Evolutionary conservation across 2,329 filamentous ascomycete genomes (phyloP).

Genomic region (Pseudogymnoascus sp.): DNA sequence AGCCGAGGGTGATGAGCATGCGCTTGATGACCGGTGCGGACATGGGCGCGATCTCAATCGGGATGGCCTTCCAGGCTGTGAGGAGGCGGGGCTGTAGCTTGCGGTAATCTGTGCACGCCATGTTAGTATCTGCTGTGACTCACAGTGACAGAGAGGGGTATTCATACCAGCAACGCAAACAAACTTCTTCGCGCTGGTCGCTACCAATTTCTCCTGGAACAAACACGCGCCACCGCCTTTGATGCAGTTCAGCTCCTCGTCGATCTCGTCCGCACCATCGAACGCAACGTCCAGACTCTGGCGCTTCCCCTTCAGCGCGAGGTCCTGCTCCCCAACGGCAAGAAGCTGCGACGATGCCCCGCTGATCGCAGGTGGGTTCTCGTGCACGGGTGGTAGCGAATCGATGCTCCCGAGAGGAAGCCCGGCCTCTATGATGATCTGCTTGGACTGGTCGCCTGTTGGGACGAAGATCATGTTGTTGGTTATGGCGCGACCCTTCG

Average conservation of each 20-base stretch:
- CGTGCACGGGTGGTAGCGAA: conserved; percentile 27
- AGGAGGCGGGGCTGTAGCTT: conserved; percentile 75
- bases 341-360: conserved; percentile 62
- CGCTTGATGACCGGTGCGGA: conserved; percentile 70
- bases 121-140: not conserved
- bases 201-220: conserved; percentile 96
- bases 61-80: conserved; percentile 74
- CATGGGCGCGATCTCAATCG: conserved; percentile 87
- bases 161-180: conserved; percentile 72
- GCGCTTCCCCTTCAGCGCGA: conserved; percentile 30
- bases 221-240: conserved; percentile 97
- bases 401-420: conserved; percentile 56
- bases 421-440: conserved; percentile 74
- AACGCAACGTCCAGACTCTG: conserved; percentile 78
- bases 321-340: conserved; percentile 36
- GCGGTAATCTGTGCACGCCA: conserved; percentile 62
- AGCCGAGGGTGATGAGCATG: conserved; percentile 67
- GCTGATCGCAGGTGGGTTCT: conserved; percentile 20
- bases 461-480: conserved; percentile 69
- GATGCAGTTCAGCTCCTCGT: conserved; percentile 90
- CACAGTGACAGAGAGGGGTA: not conserved
- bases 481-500: conserved; percentile 47
- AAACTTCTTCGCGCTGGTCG: conserved; percentile 75
- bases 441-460: conserved; percentile 84
- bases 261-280: conserved; percentile 95